Percentiles rank a stretch among this genome's conserved stretches.
These are phyloP conservation scores for Ustilago lituana DNA, from an alignment of 1,284 basidiomycete genomes.

Conservation along the genomic window DNA sequence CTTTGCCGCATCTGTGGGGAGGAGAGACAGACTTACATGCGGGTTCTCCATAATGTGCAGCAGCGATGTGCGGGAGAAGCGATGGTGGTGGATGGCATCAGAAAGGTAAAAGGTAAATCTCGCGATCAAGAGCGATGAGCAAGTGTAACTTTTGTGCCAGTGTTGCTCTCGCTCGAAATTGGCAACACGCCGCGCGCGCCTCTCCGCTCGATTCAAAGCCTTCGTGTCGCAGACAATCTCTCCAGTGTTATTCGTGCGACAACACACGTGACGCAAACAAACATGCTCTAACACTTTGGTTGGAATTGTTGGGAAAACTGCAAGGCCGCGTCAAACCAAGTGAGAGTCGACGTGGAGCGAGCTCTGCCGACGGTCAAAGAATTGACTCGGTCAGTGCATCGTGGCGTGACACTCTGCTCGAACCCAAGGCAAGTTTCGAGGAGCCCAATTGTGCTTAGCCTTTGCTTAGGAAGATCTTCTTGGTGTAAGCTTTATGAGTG, in stretches of 20 bases:
- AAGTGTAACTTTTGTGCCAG: slow-evolving; percentile 12
- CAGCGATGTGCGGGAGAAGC: neutral
- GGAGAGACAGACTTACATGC: slow-evolving; percentile 12
- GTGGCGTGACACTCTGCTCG: too few species aligned
- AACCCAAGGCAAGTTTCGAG: too few species aligned
- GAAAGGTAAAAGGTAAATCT: neutral
- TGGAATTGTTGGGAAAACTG: neutral
- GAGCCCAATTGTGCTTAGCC: too few species aligned
- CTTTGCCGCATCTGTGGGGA: too few species aligned
- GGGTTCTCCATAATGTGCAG: slow-evolving; percentile 34
- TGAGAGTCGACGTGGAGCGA: slow-evolving; percentile 39
- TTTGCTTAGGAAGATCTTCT: slow-evolving; percentile 23
- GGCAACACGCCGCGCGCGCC: slow-evolving; percentile 24
- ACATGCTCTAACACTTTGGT: slow-evolving; percentile 14
- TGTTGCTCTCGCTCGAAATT: slow-evolving; percentile 29
- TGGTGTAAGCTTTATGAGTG: too few species aligned
- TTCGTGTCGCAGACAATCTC: slow-evolving; percentile 11
- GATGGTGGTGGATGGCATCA: slow-evolving; percentile 10
- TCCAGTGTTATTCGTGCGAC: slow-evolving; percentile 31
- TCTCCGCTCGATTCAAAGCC: slow-evolving; percentile 4
- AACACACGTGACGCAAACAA: slow-evolving; percentile 10
- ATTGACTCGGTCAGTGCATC: too few species aligned
- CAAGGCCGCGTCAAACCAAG: slow-evolving; percentile 16
- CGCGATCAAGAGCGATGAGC: neutral
- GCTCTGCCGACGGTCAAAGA: neutral